Base-by-base conservation (phyloP, 371 early-diverging fungal species). In the Syncephalastrum sp. region DNA sequence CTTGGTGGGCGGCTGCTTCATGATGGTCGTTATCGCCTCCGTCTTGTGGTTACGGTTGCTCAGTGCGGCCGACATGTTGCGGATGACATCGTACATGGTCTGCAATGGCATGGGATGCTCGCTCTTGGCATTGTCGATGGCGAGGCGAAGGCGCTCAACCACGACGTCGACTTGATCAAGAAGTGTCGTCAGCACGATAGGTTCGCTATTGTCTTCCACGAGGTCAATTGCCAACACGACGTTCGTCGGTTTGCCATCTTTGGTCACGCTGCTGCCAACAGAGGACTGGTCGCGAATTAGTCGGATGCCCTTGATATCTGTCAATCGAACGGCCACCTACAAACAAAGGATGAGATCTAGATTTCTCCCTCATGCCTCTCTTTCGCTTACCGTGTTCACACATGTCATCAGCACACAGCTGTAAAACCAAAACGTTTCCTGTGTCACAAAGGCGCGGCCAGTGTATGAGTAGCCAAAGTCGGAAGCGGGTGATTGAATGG, bases 361-460 rank as follows among this genome's bases (percentile, higher is more conserved):
- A 45, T 10, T 12, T 8, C 25, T 15, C 42, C 33, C 1, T n/a
- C 24, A n/a, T 4, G 5, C n/a, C 19, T 29, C 3, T 29, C 7
- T 29, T 7, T 38, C 15, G 42, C 58, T 61, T 43, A 72, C 73
- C n/a, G 75, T 72, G 49, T 74, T 68, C 13, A 78, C 71, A 23
- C 78, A 74, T 15, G 67, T 68, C 69, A 78, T 68, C 52, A 72
- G 23, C 2, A 73, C 58, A 60, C 75, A 78, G 42, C 75, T 73
- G 41, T 78, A 75, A 33, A 75, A 75, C 79, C 79, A 78, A 54
- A 78, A 73, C 0, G 73, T 69, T 10, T 71, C 67, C 51, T 78
- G 79, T 5, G 79, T 78, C 17, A 78, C 58, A 50, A 68, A 78
- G 16, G 63, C 75, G 50, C 70, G 63, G 1, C 79, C 79, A 3